Evolutionary conservation across 331 rosid genomes (phyloP).

Genomic region (Malus hybrid): DNA sequence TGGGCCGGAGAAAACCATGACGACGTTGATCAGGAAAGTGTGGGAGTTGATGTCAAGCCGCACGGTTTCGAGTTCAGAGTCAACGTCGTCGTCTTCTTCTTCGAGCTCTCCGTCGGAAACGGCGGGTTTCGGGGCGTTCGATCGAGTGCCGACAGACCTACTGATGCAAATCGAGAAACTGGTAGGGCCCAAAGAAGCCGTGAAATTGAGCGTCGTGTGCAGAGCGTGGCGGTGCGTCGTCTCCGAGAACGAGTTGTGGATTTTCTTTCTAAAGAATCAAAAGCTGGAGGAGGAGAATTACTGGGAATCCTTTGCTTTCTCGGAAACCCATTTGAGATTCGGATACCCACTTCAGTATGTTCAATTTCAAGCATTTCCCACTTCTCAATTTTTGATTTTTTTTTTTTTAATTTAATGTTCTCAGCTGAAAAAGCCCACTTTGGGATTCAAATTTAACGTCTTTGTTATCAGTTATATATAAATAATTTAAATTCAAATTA

Average conservation of each 20-base stretch:
- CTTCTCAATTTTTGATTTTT: too few species aligned
- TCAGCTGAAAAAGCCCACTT: not conserved
- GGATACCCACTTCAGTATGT: constrained; percentile 57
- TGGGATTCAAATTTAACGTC: not conserved
- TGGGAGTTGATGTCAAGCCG: constrained; percentile 43
- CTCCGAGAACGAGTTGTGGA: constrained; percentile 47
- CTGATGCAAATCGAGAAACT: constrained; percentile 37
- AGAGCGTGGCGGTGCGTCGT: constrained; percentile 32
- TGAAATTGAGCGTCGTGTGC: constrained; percentile 31
- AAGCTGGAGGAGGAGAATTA: constrained; percentile 19
- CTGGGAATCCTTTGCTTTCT: constrained; percentile 56
- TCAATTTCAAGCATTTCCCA: not conserved
- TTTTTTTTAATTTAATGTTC: too few species aligned
- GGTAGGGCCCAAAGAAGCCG: constrained; percentile 64
- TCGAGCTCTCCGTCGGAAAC: not conserved
- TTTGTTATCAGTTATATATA: not conserved
- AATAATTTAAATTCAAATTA: not conserved
- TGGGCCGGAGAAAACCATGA: constrained; percentile 2
- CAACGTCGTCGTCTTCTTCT: not conserved
- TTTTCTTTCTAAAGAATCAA: constrained; percentile 37
- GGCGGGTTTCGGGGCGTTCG: constrained; percentile 33
- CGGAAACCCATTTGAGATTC: constrained; percentile 48
- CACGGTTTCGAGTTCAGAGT: constrained; percentile 8
- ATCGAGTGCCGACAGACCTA: constrained; percentile 48
- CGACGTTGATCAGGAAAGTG: constrained; percentile 44